These are phyloP conservation scores for Cystobasidium sp. DNA, from an alignment of 1,284 basidiomycete genomes.

Conservation along the genomic window DNA sequence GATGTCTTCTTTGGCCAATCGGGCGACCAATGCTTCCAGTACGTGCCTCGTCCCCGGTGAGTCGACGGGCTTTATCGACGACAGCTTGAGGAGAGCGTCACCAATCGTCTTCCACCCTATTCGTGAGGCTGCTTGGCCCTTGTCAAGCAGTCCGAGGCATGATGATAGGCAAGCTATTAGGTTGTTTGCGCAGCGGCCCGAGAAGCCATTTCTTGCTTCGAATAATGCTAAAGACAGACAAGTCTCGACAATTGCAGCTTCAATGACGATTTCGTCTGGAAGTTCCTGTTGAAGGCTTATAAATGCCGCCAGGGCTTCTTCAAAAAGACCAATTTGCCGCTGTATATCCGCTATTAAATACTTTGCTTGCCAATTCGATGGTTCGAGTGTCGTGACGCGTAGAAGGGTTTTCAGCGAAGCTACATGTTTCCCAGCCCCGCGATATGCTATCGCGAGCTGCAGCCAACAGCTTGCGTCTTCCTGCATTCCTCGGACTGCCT, in stretches of 20 bases:
- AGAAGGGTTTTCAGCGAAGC: conserved; percentile 87
- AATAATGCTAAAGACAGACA: conserved; percentile 72
- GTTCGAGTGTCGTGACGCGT: conserved; percentile 70
- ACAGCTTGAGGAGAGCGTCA: conserved; percentile 68
- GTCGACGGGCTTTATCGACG: conserved; percentile 19
- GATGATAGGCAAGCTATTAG: conserved; percentile 59
- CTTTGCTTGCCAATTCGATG: conserved; percentile 78
- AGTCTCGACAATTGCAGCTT: conserved; percentile 74
- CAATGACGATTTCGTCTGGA: conserved; percentile 69
- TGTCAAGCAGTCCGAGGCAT: conserved; percentile 65
- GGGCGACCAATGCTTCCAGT: conserved; percentile 18
- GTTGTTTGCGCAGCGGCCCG: background rate
- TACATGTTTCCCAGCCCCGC: conserved; percentile 80
- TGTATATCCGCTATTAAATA: conserved; percentile 88
- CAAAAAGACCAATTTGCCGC: conserved; percentile 74
- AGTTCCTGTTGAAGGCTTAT: conserved; percentile 65
- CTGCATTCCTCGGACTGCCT: conserved; percentile 79
- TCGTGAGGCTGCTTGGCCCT: conserved; percentile 60
- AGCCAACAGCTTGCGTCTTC: conserved; percentile 83
- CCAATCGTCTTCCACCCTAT: conserved; percentile 84
- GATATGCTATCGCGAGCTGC: conserved; percentile 89
- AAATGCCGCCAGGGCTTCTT: conserved; percentile 74
- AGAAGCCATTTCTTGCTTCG: conserved; percentile 72
- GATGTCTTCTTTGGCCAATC: conserved; percentile 53
- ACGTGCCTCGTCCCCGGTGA: background rate